phyloP scores from a whole-genome alignment of 2,329 filamentous ascomycete species.

The Cladosporium sp. region DNA sequence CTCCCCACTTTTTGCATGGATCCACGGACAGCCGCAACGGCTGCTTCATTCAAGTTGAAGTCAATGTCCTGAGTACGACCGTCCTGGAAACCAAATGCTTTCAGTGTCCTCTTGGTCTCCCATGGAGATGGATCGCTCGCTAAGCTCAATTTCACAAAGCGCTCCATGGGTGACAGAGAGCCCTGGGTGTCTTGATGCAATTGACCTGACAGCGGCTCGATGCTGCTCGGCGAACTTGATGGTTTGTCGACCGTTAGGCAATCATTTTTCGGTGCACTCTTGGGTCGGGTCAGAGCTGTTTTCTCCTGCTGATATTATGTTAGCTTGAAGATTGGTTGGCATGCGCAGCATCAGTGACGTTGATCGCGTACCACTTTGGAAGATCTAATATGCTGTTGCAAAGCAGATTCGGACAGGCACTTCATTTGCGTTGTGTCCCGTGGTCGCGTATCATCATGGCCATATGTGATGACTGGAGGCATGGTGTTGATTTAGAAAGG shows the following conservation, averaged over 20 bases:
- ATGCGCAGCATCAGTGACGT: neutral
- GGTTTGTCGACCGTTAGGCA: neutral
- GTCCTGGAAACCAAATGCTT: neutral
- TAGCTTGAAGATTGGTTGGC: neutral
- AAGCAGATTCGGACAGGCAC: neutral
- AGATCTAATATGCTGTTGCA: neutral
- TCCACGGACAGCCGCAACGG: neutral
- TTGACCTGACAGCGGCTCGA: neutral
- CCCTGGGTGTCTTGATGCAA: neutral
- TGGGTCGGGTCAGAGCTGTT: neutral
- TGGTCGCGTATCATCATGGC: neutral
- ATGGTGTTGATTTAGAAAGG: neutral
- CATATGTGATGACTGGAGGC: neutral
- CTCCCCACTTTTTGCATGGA: neutral
- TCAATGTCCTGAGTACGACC: neutral
- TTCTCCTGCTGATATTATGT: neutral
- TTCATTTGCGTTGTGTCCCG: neutral
- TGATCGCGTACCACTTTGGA: neutral
- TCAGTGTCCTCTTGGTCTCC: neutral
- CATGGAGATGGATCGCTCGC: neutral
- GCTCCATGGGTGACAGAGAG: conserved; percentile 2
- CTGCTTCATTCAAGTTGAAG: neutral
- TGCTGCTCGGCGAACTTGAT: neutral
- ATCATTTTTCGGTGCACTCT: neutral
- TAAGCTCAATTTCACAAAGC: conserved; percentile 1